A percentile compares a stretch with the other conserved stretches of the same genome.
Evolutionary conservation across 177 flowering plant genomes (phyloP).

Genomic region (Telopea speciosissima): DNA sequence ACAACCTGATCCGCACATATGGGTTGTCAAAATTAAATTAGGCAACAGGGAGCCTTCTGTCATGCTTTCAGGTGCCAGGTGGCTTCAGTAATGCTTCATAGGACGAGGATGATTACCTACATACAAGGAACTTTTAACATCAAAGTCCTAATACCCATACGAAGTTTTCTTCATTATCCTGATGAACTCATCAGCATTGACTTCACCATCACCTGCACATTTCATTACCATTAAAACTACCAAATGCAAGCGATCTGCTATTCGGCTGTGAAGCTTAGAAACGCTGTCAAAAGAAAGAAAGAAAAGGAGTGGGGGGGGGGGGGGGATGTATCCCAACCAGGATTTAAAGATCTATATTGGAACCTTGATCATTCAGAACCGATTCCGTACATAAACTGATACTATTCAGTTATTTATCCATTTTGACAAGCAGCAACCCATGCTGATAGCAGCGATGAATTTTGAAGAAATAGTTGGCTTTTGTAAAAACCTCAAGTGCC

Average conservation of each 20-base stretch:
- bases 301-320: too few species aligned
- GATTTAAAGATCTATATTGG: neutral
- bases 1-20: neutral
- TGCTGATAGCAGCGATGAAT: too few species aligned
- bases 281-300: neutral
- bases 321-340: neutral
- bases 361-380: too few species aligned
- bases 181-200: conserved; percentile 68
- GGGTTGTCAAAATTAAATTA: too few species aligned
- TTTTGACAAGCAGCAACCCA: too few species aligned
- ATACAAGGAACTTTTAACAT: neutral
- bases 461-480: neutral
- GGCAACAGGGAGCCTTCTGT: neutral
- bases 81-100: neutral
- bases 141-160: conserved; percentile 38
- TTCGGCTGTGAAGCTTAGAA: neutral
- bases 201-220: conserved; percentile 78
- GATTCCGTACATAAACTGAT: too few species aligned
- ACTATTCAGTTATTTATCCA: too few species aligned
- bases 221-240: neutral
- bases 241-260: neutral
- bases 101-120: neutral
- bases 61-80: neutral
- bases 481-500: neutral
- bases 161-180: conserved; percentile 84